Evolutionary conservation across 2,329 filamentous ascomycete species (phyloP).

Genomic region (Ilyonectria mors-panacis): DNA sequence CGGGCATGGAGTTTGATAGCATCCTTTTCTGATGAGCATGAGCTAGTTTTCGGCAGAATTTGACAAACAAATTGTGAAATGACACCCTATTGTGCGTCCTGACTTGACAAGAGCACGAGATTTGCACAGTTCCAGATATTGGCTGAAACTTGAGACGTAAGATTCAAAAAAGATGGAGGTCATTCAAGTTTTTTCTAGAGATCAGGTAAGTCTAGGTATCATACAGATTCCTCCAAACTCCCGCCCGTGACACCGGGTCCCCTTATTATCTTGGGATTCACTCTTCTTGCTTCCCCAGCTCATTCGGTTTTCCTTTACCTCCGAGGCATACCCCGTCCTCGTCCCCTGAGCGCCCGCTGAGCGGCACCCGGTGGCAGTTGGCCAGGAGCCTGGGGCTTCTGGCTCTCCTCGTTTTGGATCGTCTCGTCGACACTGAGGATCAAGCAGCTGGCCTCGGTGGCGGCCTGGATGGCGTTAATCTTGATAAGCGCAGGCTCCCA

Average conservation of each 20-base stretch:
- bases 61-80: constrained; percentile 2
- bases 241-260: constrained; percentile 36
- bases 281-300: constrained; percentile 36
- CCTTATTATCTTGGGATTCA: constrained; percentile 37
- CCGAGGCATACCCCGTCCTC: constrained; percentile 91
- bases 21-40: constrained; percentile 28
- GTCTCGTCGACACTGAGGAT: constrained; percentile 98
- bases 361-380: constrained; percentile 86
- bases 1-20: constrained; percentile 35
- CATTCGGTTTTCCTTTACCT: constrained; percentile 65
- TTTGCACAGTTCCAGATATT: not conserved
- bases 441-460: constrained; percentile 94
- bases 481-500: constrained; percentile 98
- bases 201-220: constrained; percentile 52
- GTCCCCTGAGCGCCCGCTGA: constrained; percentile 86
- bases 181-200: constrained; percentile 46
- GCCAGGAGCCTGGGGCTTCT: constrained; percentile 84
- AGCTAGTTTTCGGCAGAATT: constrained; percentile 27
- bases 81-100: too few species aligned
- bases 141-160: not conserved
- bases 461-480: constrained; percentile 96
- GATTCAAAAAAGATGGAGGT: constrained; percentile 36
- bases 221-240: constrained; percentile 54
- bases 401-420: constrained; percentile 97
- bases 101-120: not conserved